phyloP scores from a whole-genome alignment of 2,329 filamentous ascomycete genomes.

The Dactylellina parvicollis region DNA sequence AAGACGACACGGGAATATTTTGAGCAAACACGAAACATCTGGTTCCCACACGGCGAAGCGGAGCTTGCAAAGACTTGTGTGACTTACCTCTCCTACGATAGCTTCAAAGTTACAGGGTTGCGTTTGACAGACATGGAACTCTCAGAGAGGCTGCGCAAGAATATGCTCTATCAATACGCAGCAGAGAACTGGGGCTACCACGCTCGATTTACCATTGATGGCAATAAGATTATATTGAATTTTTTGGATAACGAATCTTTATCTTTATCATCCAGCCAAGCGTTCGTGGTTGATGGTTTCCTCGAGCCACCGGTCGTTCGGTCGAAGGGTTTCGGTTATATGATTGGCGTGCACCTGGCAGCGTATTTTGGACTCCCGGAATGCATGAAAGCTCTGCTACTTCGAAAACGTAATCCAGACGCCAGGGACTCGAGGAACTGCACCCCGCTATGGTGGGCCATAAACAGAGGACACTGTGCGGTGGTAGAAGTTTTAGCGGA shows the following conservation, averaged over 20 bases:
- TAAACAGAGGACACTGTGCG: neutral
- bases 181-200: conserved; percentile 51
- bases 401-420: conserved; percentile 1
- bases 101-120: conserved; percentile 55
- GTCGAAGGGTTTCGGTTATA: neutral
- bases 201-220: conserved; percentile 57
- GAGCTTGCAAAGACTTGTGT: conserved; percentile 60
- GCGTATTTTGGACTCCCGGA: conserved; percentile 2
- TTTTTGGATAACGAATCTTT: neutral
- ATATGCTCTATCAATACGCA: conserved; percentile 55
- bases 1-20: conserved; percentile 65
- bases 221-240: conserved; percentile 22
- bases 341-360: neutral
- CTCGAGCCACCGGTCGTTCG: neutral
- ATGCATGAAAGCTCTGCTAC: neutral
- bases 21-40: conserved; percentile 57
- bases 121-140: conserved; percentile 48
- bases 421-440: neutral
- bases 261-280: neutral
- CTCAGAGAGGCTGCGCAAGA: conserved; percentile 33
- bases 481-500: conserved; percentile 6
- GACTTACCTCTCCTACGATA: conserved; percentile 61
- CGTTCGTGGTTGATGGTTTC: too few species aligned
- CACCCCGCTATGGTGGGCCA: neutral
- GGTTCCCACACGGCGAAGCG: conserved; percentile 59